Conservation (phyloP, 2,329 filamentous ascomycete genomes). For the Ophiostoma quercus region DNA sequence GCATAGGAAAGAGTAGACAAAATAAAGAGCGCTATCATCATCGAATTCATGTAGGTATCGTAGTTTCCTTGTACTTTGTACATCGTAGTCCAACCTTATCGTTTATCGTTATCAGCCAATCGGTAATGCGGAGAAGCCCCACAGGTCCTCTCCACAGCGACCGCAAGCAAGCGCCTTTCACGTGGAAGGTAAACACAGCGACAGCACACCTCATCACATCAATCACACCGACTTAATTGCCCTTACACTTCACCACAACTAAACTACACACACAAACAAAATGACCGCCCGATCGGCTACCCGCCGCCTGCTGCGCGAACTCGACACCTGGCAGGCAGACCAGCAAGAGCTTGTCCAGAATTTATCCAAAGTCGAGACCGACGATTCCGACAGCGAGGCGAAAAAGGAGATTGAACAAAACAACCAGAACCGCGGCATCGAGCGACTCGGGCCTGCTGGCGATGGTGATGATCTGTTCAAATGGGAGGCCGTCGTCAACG, state of each 20-base stretch:
- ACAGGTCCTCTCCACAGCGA: neutral
- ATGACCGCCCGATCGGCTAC: constrained; percentile 44
- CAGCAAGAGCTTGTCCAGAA: constrained; percentile 32
- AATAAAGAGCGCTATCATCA: too few relatives aligned
- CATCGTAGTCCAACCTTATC: too few relatives aligned
- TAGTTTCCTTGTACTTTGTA: too few relatives aligned
- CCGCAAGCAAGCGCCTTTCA: constrained; percentile 6
- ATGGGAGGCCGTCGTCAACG: constrained; percentile 58
- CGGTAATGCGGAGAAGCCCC: constrained; percentile 1
- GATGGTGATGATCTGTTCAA: constrained; percentile 50
- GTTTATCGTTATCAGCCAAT: neutral
- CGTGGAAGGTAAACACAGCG: neutral
- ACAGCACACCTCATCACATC: neutral
- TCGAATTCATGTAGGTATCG: too few relatives aligned
- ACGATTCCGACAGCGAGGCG: neutral
- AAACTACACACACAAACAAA: too few relatives aligned
- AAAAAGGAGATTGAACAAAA: constrained; percentile 17
- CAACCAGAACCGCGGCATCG: constrained; percentile 42
- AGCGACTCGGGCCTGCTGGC: constrained; percentile 50
- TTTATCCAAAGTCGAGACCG: constrained; percentile 10
- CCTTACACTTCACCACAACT: too few relatives aligned
- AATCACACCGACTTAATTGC: neutral
- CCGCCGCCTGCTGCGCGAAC: constrained; percentile 55
- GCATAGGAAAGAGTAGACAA: too few relatives aligned
- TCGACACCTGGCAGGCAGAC: constrained; percentile 50